Evolutionary conservation across 2,329 filamentous ascomycete genomes (phyloP), one percentile per base, ranked within the genome.

Genomic region (Cladosporium cucumerinum): DNA sequence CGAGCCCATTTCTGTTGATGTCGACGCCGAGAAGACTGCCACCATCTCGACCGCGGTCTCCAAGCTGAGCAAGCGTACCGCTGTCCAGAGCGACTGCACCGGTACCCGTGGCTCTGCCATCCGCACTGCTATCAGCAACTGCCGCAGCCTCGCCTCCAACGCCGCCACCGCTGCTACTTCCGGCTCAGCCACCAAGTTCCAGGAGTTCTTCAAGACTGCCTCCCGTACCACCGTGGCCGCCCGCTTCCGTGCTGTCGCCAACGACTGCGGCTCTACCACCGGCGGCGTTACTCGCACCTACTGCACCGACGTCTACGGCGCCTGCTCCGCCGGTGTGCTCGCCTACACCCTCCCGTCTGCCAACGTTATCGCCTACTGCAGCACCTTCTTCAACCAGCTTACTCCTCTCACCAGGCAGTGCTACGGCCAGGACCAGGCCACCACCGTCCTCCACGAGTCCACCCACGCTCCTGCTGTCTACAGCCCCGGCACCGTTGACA

Each of bases 361-460:
- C 43, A 84, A 82, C 74, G 43, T 64, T 36, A 84, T 89, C 75
- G 85, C 84, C 61, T 88, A 88, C 78, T 90, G 87, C 77, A 78
- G 81, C 12, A 75, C 85, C 23, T 87, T 83, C 77, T 90, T 87
- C 78, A 82, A 73, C 57, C 77, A 74, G 14, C 79, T 90, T 10
- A 80, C 85, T 0, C 79, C 80, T 1, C 67, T 85, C 39, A 77
- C 82, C 12, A 70, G 69, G 8, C 76, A 74, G 1, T 91, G 88
- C 79, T 86, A 90, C 73, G 82, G 71, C 2, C 87, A 90, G 76
- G 88, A 89, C 72, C 85, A 87, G 46, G 85, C 85, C 3, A 87
- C 84, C 14, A 89, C 88, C 21, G 82, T 82, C 48, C 75, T 90
- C 16, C 88, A 91, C 72, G 88, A 91, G 80, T 79, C 82, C 69